These are phyloP conservation scores for Fomitiporia mediterranea DNA, from an alignment of 1,284 basidiomycete genomes.

Conservation along the genomic window DNA sequence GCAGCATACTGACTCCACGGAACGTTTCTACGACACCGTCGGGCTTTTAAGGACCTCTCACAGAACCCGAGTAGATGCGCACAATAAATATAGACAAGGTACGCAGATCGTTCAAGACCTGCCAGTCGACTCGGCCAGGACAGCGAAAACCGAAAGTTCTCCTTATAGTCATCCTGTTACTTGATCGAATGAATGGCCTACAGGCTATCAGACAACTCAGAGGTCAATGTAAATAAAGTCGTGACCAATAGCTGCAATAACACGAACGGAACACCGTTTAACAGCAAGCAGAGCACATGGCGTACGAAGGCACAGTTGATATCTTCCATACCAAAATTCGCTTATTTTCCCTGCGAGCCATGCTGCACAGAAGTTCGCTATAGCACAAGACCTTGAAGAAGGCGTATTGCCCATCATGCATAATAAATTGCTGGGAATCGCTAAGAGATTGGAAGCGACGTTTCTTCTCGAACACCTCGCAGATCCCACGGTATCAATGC, in stretches of 20 bases:
- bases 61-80: slow-evolving; percentile 5
- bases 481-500: neutral
- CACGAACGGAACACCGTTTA: neutral
- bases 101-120: no score
- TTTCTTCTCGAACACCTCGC: slow-evolving; percentile 1
- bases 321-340: neutral
- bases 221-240: neutral
- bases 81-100: slow-evolving; percentile 9
- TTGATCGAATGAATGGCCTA: neutral
- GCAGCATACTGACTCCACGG: neutral
- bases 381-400: neutral
- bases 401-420: neutral
- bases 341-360: slow-evolving; percentile 4
- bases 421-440: neutral
- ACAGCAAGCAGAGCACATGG: slow-evolving; percentile 10
- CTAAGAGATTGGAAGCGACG: neutral
- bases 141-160: neutral
- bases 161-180: slow-evolving; percentile 1
- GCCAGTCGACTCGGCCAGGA: neutral
- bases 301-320: neutral
- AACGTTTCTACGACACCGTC: neutral
- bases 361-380: slow-evolving; percentile 3
- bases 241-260: no score
- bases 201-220: neutral
- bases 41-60: slow-evolving; percentile 3